Evolutionary conservation across 129 eudicot genomes (phyloP).

Genomic region (Chrysanthemum seticuspe): DNA sequence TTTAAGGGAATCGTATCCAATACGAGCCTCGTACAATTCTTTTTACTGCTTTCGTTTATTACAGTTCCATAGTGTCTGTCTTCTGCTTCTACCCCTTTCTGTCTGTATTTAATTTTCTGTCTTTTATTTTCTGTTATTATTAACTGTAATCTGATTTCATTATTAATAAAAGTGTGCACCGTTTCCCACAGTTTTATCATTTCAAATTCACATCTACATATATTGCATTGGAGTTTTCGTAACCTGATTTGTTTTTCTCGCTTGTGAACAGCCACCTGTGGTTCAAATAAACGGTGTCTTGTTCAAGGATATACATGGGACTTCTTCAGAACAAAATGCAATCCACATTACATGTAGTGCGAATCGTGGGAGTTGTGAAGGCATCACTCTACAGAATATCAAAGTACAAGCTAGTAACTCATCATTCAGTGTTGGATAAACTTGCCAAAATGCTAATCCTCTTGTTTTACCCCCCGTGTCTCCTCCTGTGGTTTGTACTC

Average conservation of each 20-base stretch:
- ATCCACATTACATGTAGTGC: constrained; percentile 11
- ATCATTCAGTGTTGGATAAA: not conserved
- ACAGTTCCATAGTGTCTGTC: too few relatives aligned
- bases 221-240: not conserved
- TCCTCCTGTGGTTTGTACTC: constrained; percentile 15
- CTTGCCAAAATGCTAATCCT: not conserved
- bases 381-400: constrained; percentile 17
- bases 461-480: not conserved
- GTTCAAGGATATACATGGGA: constrained; percentile 25
- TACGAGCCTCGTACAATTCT: too few relatives aligned
- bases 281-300: constrained; percentile 16
- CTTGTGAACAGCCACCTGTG: not conserved
- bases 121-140: too few relatives aligned
- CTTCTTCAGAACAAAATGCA: constrained; percentile 9
- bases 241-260: not conserved
- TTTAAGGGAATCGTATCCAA: too few relatives aligned
- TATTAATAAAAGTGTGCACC: too few relatives aligned
- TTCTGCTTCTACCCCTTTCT: too few relatives aligned
- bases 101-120: too few relatives aligned
- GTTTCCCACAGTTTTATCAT: too few relatives aligned
- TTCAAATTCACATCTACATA: not conserved
- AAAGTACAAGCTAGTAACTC: not conserved
- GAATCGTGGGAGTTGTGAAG: not conserved
- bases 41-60: too few relatives aligned
- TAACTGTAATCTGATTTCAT: too few relatives aligned